Conservation (phyloP, 306 rosid genomes). For the Luffa aegyptiaca region DNA sequence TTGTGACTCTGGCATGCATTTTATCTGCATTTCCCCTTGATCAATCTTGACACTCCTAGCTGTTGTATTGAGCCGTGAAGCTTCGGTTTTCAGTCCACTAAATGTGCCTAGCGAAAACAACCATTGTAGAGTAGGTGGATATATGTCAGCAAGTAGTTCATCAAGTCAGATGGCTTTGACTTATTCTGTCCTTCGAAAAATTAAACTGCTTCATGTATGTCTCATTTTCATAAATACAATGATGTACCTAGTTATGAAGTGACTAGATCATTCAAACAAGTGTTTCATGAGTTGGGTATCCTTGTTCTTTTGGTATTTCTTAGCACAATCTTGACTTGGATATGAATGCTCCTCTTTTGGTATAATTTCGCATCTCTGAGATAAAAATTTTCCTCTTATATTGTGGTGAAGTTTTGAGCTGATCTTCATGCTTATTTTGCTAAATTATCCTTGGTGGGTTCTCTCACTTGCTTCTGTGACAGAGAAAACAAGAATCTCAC, state of each 20-base stretch:
- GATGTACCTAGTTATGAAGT: not conserved
- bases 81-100: not conserved
- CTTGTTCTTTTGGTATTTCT: not conserved
- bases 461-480: constrained; percentile 21
- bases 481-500: constrained; percentile 80
- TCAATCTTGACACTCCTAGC: not conserved
- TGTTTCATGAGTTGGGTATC: not conserved
- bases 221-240: not conserved
- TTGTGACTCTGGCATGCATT: constrained; percentile 9
- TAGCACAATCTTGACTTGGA: not conserved
- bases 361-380: constrained; percentile 1
- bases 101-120: not conserved
- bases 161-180: not conserved
- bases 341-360: not conserved
- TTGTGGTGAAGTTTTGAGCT: not conserved
- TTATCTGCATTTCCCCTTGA: not conserved
- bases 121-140: not conserved
- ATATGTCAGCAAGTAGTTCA: not conserved
- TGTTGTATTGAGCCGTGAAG: not conserved
- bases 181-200: not conserved
- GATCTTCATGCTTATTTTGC: constrained; percentile 7
- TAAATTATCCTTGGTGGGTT: not conserved
- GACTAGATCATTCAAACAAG: not conserved
- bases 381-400: not conserved
- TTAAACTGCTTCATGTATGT: not conserved